Evolutionary conservation across 495 filamentous ascomycete genomes (phyloP), one percentile per base, ranked within the genome.

Genomic region (Penicillium canariense): DNA sequence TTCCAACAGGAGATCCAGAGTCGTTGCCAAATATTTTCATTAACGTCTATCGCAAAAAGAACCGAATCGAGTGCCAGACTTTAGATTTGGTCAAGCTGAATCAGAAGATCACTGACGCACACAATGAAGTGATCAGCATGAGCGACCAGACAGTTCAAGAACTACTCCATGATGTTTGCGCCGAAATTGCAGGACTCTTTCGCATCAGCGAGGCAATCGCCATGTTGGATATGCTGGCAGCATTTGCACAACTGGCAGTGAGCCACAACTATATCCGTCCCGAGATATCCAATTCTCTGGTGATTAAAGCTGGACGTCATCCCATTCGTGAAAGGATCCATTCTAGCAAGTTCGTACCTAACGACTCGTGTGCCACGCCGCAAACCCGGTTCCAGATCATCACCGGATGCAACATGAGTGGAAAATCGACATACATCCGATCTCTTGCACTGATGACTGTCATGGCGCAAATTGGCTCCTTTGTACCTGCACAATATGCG

Each of bases 381-480:
- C 84, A 89, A 52, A 81, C 79, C 28, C 84, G 93, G 7, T 92
- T 97, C 68, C 90, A 96, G 55, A 89, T 97, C 55, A 87, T 98
- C 63, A 96, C 94, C 5, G 94, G 94, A 35, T 94, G 90, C 69
- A 98, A 98, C 68, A 97, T 97, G 95, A 95, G 90, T 61, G 94
- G 94, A n/a, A 97, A 96, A 66, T 90, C 90, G 55, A 97, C 93
- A 0, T 97, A 95, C 72, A 96, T 97, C 63, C 85, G 90, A 54
- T 87, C 85, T 6, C 76, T 96, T 35, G 90, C 93, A 15, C 74
- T 98, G 9, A 85, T 93, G 67, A 81, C 86, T 25, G 81, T 98
- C 44, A 94, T 98, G 90, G 90, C 90, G 4, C 94, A 98, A 61
- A 84, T 95, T 53, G 94, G 94, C 25, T 90, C 84, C 59, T 98